Evolutionary conservation across 768 basidiomycete species (phyloP).

Genomic region (Mycena epipterygia): DNA sequence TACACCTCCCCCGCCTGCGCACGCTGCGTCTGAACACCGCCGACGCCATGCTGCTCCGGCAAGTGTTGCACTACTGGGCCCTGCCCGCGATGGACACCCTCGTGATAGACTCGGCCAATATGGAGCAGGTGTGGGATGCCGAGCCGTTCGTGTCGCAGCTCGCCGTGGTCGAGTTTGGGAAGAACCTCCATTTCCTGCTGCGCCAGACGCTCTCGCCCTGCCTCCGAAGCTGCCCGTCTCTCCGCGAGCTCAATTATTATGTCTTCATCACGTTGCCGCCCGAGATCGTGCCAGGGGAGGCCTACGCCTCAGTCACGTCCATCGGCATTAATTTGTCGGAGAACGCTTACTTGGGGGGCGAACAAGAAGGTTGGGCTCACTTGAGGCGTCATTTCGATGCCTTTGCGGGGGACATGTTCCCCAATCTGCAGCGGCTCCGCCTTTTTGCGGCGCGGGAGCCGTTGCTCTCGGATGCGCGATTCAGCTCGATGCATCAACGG

Average conservation of each 20-base stretch:
- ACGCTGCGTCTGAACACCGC: constrained; percentile 67
- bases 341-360: constrained; percentile 56
- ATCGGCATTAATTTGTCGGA: constrained; percentile 67
- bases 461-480: neutral
- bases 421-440: constrained; percentile 59
- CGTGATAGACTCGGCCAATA: constrained; percentile 63
- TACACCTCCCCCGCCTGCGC: constrained; percentile 61
- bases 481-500: constrained; percentile 10
- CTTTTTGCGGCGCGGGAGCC: constrained; percentile 57
- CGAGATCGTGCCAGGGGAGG: neutral
- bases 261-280: constrained; percentile 60
- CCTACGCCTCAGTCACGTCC: constrained; percentile 53
- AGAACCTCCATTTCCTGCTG: constrained; percentile 66
- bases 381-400: constrained; percentile 63
- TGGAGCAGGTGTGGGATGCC: constrained; percentile 66
- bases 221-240: constrained; percentile 59
- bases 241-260: constrained; percentile 69
- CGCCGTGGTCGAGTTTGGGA: constrained; percentile 69
- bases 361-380: constrained; percentile 53
- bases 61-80: constrained; percentile 61
- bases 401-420: constrained; percentile 56
- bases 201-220: constrained; percentile 62
- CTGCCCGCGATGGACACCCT: constrained; percentile 67
- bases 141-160: constrained; percentile 64
- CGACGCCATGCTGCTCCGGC: constrained; percentile 64